Base-by-base conservation (phyloP, 2,329 filamentous ascomycete species). In the Acephala macrosclerotiorum region DNA sequence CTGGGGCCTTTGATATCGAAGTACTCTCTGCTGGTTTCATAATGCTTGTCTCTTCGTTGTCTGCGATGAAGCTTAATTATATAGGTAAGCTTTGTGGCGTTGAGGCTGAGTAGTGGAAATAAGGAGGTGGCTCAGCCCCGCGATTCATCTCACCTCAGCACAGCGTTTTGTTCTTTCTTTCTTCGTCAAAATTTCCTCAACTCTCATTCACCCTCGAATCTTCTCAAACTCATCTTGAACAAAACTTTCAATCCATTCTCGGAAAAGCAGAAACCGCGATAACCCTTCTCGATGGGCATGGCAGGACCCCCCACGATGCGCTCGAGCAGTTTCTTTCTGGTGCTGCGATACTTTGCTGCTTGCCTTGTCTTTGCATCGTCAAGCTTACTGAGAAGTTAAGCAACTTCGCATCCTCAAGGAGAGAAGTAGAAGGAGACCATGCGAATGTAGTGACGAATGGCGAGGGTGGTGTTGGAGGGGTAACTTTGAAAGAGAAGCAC, bases 401-500 rank as follows among this genome's bases (percentile, higher is more conserved):
- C 9, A 25, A n/a, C 14, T 49, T n/a, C 12, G 38, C 3, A 42
- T 5, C 4, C 3, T 58, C 42, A 57, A 58, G 55, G 45, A 60
- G 22, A 36, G 45, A 36, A 61, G 18, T 20, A 29, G 6, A 61
- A 33, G 26, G 59, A 53, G 33, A 61, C 38, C 18, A 61, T 42
- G 38, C 33, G 22, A 63, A 66, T 14, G 53, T 63, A 36, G 65
- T 49, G 6, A 53, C 65, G 9, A 64, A 66, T 16, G n/a, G 20
- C 33, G 26, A 60, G 26, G 14, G 9, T 4, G 29, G 29, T 4
- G 29, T 5, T 5, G 29, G 29, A 4, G 4, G 9, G 29, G 9
- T 33, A 9, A 9, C 29, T 33, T 5, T 9, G 29, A n/a, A n/a
- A n/a, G n/a, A n/a, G n/a, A n/a, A n/a, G n/a, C n/a, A n/a, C n/a